phyloP scores from a whole-genome alignment of 257 asterid genomes.

The Solanum okadae region DNA sequence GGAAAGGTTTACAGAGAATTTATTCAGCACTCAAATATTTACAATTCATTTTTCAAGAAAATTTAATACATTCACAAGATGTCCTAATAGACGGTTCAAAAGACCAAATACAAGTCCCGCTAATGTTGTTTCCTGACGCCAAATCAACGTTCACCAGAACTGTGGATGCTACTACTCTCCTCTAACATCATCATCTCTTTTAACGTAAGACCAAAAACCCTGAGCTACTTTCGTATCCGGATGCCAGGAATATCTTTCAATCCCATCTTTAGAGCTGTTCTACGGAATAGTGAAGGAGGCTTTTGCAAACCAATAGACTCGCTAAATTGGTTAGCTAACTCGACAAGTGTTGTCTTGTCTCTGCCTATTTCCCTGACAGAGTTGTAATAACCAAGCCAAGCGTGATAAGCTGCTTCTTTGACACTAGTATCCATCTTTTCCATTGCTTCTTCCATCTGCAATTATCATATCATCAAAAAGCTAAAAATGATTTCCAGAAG shows the following conservation, averaged over 20 bases:
- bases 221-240: conserved; percentile 32
- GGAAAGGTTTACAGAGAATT: not conserved
- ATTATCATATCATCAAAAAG: not conserved
- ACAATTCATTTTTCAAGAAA: not conserved
- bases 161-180: not conserved
- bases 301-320: conserved; percentile 74
- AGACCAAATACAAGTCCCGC: not conserved
- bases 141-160: not conserved
- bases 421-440: conserved; percentile 50
- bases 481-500: not conserved
- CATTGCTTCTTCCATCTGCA: conserved; percentile 59
- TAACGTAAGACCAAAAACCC: not conserved
- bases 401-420: conserved; percentile 82
- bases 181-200: not conserved
- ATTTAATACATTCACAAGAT: not conserved
- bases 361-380: conserved; percentile 55
- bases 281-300: conserved; percentile 65
- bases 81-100: not conserved
- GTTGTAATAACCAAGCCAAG: conserved; percentile 93
- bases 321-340: conserved; percentile 65
- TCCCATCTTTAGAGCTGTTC: conserved; percentile 84
- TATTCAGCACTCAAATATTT: not conserved
- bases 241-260: conserved; percentile 75
- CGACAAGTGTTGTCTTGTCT: conserved; percentile 77
- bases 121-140: not conserved